Evolutionary conservation across 2,329 filamentous ascomycete species (phyloP), one percentile per base, ranked within the genome.

Genomic region (Microdochium bolleyi): DNA sequence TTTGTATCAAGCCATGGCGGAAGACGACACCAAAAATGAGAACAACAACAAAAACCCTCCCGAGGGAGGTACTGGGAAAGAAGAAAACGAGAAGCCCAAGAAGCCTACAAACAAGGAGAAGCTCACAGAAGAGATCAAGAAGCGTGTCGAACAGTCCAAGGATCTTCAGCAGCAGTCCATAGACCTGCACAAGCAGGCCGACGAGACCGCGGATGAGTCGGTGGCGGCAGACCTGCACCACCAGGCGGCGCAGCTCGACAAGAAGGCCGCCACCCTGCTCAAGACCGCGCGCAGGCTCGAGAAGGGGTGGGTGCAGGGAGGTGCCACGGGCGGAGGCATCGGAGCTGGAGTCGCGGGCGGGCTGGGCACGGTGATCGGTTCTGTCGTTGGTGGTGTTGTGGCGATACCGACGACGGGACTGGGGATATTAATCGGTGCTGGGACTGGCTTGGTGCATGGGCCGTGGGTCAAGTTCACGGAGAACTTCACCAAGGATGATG

Each of bases 381-480:
- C 63, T 30, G 50, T 67, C 34, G 63, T 67, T 48, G 58, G 58
- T 49, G 64, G 64, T 2, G 51, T 67, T n/a, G 58, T 61, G 10
- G 61, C 64, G 14, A 61, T 67, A 19, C 65, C 64, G 2, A 64
- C 65, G 2, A 63, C 64, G 16, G 63, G 62, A 1, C 52, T 67
- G 7, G 65, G 65, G 3, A 60, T 66, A 24, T 53, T 67, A 13
- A 57, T 66, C 25, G 65, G 65, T 3, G 63, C 63, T 13, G 65
- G 63, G 11, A 61, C 64, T 7, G 65, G 64, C 1, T 54, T 66
- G 3, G 61, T 67, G 3, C 65, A 67, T 32, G 65, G 65, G 2
- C 65, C 64, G 13, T 66, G 65, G 65, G 60, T 67, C 21, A 66
- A 64, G 55, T 64, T 67, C 25, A 61, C 61, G n/a, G 49, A 66